phyloP scores from a whole-genome alignment of 257 asterid species.

The Echium plantagineum region DNA sequence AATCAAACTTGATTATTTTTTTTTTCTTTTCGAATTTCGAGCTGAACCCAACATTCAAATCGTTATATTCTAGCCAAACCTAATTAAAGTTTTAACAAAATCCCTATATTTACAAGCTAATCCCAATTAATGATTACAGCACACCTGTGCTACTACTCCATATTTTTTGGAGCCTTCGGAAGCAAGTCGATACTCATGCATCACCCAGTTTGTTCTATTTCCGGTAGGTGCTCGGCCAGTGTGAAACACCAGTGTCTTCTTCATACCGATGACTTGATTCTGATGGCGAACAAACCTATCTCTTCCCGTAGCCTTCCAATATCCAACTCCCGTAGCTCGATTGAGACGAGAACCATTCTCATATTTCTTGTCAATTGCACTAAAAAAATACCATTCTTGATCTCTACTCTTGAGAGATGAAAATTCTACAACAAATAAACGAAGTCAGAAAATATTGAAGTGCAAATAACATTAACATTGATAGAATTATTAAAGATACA shows the following conservation, averaged over 20 bases:
- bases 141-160: constrained; percentile 81
- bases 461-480: background rate
- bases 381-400: constrained; percentile 88
- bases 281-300: constrained; percentile 72
- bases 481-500: too few relatives aligned
- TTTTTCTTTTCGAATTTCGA: too few relatives aligned
- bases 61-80: too few relatives aligned
- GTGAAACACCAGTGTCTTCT: constrained; percentile 83
- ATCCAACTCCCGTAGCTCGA: constrained; percentile 88
- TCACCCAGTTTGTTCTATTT: constrained; percentile 89
- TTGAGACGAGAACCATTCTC: constrained; percentile 90
- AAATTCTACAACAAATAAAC: constrained; percentile 28
- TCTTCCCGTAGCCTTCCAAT: constrained; percentile 96
- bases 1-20: too few relatives aligned
- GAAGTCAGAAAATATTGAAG: constrained; percentile 1
- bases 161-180: constrained; percentile 53
- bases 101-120: background rate
- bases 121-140: constrained; percentile 1
- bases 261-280: constrained; percentile 64
- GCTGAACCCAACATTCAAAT: too few relatives aligned
- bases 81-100: too few relatives aligned
- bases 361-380: constrained; percentile 82
- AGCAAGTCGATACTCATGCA: constrained; percentile 89
- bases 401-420: constrained; percentile 74
- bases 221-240: constrained; percentile 96